Conservation (phyloP, 116 monocot species). For the Papilionanthe hybrid region DNA sequence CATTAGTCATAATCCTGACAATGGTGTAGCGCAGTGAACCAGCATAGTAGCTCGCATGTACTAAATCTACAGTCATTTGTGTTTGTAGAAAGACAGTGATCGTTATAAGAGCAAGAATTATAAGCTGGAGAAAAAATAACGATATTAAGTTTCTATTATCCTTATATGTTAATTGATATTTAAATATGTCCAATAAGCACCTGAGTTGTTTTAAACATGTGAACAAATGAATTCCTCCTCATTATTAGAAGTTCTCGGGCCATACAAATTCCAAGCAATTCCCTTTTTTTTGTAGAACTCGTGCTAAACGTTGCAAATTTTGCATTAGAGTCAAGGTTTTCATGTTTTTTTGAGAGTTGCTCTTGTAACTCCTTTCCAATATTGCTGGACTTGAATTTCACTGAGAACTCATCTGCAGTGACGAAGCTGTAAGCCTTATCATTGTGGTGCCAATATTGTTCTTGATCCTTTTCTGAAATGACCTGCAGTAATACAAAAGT, state of each 20-base stretch:
- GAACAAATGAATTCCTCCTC: constrained; percentile 68
- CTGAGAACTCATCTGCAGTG: constrained; percentile 44
- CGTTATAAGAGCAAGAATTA: constrained; percentile 39
- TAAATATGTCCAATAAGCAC: too few species aligned
- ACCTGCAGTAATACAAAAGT: constrained; percentile 21
- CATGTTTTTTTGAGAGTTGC: constrained; percentile 50
- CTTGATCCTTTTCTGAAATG: constrained; percentile 74
- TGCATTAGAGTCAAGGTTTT: constrained; percentile 7
- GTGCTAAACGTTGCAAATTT: constrained; percentile 32
- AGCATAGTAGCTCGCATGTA: constrained; percentile 36
- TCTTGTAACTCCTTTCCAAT: constrained; percentile 23
- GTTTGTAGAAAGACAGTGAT: constrained; percentile 74
- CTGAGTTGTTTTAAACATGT: constrained; percentile 25
- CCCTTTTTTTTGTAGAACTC: constrained; percentile 40
- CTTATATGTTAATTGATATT: too few species aligned
- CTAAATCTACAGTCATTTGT: constrained; percentile 35
- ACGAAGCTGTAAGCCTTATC: constrained; percentile 60
- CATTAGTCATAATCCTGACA: constrained; percentile 47
- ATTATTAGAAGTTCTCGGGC: constrained; percentile 55
- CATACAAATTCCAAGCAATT: constrained; percentile 43
- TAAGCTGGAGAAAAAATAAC: neutral
- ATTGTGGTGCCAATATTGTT: constrained; percentile 57
- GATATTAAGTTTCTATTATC: too few species aligned
- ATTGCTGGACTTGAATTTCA: constrained; percentile 54
- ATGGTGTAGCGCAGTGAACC: constrained; percentile 48